Evolutionary conservation across 495 filamentous ascomycete genomes (phyloP).

Genomic region (Lepraria neglecta): DNA sequence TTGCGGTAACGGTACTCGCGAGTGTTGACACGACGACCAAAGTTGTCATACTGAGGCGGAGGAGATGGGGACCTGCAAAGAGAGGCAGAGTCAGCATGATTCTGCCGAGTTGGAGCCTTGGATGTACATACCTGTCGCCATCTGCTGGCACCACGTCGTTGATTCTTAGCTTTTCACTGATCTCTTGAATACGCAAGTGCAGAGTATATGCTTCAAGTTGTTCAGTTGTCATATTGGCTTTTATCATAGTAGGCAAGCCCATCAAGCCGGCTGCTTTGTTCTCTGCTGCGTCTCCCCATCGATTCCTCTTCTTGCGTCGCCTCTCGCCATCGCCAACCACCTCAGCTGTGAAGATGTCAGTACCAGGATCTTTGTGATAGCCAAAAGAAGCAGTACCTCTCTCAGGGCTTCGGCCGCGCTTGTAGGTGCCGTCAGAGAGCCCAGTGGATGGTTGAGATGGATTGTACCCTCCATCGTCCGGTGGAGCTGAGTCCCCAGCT

Average conservation of each 20-base stretch:
- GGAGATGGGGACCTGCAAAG: slow-evolving; percentile 79
- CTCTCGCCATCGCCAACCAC: slow-evolving; percentile 63
- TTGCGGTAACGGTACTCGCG: slow-evolving; percentile 97
- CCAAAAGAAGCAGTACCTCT: slow-evolving; percentile 40
- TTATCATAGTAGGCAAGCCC: slow-evolving; percentile 93
- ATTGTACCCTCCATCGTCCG: slow-evolving; percentile 55
- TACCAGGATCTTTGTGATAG: background rate
- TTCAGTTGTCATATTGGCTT: slow-evolving; percentile 93
- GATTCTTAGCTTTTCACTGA: slow-evolving; percentile 96
- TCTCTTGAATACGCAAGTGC: slow-evolving; percentile 94
- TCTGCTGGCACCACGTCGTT: slow-evolving; percentile 95
- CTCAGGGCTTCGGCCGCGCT: slow-evolving; percentile 72
- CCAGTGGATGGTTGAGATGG: slow-evolving; percentile 45
- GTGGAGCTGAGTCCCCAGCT: slow-evolving; percentile 48
- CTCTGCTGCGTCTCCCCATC: slow-evolving; percentile 92
- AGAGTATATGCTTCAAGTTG: slow-evolving; percentile 95
- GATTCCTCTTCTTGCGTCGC: slow-evolving; percentile 93
- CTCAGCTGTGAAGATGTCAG: slow-evolving; percentile 36
- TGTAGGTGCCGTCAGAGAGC: slow-evolving; percentile 46
- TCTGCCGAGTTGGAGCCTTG: background rate
- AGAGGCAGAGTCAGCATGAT: background rate
- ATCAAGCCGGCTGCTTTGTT: slow-evolving; percentile 98
- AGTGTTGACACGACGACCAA: slow-evolving; percentile 96
- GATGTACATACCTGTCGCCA: slow-evolving; percentile 70
- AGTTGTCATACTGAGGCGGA: slow-evolving; percentile 95